Percentiles rank a stretch among this genome's conserved stretches.
Evolutionary conservation across 2,329 filamentous ascomycete genomes (phyloP).

Genomic region (Stagonosporopsis tanaceti): DNA sequence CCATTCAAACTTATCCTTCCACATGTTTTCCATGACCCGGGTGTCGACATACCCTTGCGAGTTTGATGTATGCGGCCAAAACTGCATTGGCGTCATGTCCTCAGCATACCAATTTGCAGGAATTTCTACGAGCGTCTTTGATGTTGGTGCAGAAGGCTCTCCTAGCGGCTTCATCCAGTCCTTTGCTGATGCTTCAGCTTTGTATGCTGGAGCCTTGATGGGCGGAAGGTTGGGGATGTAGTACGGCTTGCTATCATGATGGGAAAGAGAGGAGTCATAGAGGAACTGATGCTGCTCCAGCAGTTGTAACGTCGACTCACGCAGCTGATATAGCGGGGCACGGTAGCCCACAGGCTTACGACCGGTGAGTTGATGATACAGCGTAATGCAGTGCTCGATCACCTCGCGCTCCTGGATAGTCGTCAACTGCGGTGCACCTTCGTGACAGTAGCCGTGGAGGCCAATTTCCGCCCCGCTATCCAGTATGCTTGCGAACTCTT

Average conservation of each 20-base stretch:
- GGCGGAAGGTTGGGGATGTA: conserved; percentile 54
- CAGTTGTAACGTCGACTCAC: conserved; percentile 58
- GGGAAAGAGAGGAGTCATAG: conserved; percentile 61
- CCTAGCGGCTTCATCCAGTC: conserved; percentile 57
- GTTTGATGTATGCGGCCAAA: conserved; percentile 58
- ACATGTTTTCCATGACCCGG: conserved; percentile 66
- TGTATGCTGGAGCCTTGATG: conserved; percentile 54
- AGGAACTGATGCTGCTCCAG: conserved; percentile 60
- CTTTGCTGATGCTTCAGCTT: conserved; percentile 44
- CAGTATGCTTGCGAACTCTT: conserved; percentile 59
- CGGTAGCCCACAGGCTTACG: conserved; percentile 59
- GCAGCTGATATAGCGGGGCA: conserved; percentile 61
- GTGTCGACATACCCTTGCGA: conserved; percentile 67
- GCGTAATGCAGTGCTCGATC: conserved; percentile 56
- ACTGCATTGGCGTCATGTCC: conserved; percentile 61
- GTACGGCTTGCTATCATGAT: conserved; percentile 61
- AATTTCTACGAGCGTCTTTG: conserved; percentile 55
- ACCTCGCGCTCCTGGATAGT: conserved; percentile 60
- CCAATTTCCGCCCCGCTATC: conserved; percentile 63
- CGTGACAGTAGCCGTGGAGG: conserved; percentile 60
- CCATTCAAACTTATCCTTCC: conserved; percentile 67
- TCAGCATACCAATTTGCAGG: conserved; percentile 62
- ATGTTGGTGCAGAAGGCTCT: conserved; percentile 29
- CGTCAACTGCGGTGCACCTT: conserved; percentile 57
- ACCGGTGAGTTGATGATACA: conserved; percentile 55